Evolutionary conservation across 306 rosid genomes (phyloP), one percentile per base, ranked within the genome.

Genomic region (Vigna angularis): DNA sequence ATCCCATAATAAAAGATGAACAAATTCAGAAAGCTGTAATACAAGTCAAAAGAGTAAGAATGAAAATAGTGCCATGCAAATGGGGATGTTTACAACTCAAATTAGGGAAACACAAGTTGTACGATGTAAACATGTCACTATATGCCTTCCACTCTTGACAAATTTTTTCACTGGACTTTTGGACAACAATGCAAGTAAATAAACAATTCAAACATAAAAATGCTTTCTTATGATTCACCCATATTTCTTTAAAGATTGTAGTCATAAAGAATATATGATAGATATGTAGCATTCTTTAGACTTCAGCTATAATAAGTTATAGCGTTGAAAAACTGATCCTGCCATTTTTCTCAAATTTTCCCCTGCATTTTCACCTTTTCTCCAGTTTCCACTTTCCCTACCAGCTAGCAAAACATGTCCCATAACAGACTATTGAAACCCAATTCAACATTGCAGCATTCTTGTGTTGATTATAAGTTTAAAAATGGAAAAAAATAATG

Each of bases 1-100:
- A 76, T 78, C 38, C 74, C 76, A 81, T 26, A 56, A 58, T 50
- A 51, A 63, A 49, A 51, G 58, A 2, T 10, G 50, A 65, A 66
- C 81, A 63, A 63, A 79, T 56, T 38, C 48, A 48, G 18, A 62
- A 76, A 63, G 61, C 38, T 82, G 48, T 30, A 4, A 30, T 30
- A 30, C 34, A 30, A 30, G 34, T 30, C 34, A 30, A 30, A 30
- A 30, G 34, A 30, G 34, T 30, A 30, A 30, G 34, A 30, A 30
- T 30, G 34, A 30, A 30, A 30, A 30, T 30, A 30, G 32, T 30
- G 32, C 32, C 32, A 30, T 30, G 32, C 4, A 28, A 28, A 30
- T 30, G 32, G 5, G 32, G 0, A 30, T 30, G 32, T 30, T 3
- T 4, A 30, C 32, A 4, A 4, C 4, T 30, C 34, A 30, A 30